Conservation (phyloP, 1,284 basidiomycete genomes). For the Sporisorium reilianum region DNA sequence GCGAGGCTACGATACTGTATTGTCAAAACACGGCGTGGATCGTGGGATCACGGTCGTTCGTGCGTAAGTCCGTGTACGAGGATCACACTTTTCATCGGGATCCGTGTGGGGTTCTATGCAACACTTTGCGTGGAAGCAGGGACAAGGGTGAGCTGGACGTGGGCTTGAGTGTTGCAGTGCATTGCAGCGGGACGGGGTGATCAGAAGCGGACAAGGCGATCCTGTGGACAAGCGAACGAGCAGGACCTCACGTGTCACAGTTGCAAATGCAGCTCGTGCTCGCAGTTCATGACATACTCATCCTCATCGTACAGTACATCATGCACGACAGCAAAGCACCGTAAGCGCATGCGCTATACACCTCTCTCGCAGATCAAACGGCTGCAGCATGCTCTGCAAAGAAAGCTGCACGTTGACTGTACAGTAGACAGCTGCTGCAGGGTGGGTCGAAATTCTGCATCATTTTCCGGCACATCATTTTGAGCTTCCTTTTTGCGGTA, state of each 20-base stretch:
- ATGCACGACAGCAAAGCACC: neutral
- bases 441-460: slow-evolving; percentile 2
- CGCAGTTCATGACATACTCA: neutral
- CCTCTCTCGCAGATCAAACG: too few species aligned
- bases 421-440: slow-evolving; percentile 6
- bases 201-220: neutral
- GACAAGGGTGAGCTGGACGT: too few species aligned
- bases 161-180: neutral
- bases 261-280: neutral
- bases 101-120: too few species aligned
- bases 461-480: slow-evolving; percentile 18
- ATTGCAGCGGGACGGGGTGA: neutral
- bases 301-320: neutral
- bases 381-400: neutral
- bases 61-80: too few species aligned
- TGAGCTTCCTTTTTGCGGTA: neutral
- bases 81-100: too few species aligned
- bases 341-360: neutral
- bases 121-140: neutral
- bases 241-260: neutral
- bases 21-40: too few species aligned
- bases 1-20: too few species aligned
- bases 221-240: neutral
- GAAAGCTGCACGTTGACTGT: neutral
- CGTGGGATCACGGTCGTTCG: too few species aligned